Conservation (phyloP, 2,329 filamentous ascomycete genomes). For the Clonostachys rhizophaga region DNA sequence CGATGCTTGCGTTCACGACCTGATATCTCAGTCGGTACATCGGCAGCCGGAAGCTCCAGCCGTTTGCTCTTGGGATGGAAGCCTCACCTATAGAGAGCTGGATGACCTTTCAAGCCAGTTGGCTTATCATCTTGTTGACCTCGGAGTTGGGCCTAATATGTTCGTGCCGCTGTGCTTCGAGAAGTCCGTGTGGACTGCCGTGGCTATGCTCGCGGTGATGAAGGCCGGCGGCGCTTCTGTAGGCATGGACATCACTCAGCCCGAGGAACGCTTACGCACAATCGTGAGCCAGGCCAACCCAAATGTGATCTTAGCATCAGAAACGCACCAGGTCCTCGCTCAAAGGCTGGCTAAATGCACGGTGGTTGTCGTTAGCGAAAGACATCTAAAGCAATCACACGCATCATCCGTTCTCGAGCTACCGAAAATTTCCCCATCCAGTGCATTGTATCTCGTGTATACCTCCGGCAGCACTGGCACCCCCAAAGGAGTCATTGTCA, state of each 20-base stretch:
- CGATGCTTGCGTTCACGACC: neutral
- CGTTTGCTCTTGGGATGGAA: constrained; percentile 14
- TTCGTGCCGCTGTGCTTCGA: constrained; percentile 25
- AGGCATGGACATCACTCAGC: constrained; percentile 27
- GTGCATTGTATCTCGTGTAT: constrained; percentile 6
- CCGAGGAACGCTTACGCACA: constrained; percentile 6
- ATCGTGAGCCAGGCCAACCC: constrained; percentile 1
- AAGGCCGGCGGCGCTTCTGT: constrained; percentile 22
- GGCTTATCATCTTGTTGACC: constrained; percentile 7
- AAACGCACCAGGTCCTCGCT: neutral
- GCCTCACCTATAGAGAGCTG: constrained; percentile 14
- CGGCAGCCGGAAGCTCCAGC: constrained; percentile 16
- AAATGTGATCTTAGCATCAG: constrained; percentile 1
- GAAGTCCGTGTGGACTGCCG: constrained; percentile 24
- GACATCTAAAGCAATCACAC: neutral
- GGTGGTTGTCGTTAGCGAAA: neutral
- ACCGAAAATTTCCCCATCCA: neutral
- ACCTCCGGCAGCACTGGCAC: constrained; percentile 11
- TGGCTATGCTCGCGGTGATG: constrained; percentile 23
- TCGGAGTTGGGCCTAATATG: constrained; percentile 11
- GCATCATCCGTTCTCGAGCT: neutral
- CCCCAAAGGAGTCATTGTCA: constrained; percentile 13
- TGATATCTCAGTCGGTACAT: neutral
- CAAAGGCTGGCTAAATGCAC: neutral
- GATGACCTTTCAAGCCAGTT: constrained; percentile 4